Base-by-base conservation (phyloP, 1,284 basidiomycete species). In the Amanita bisporigera region DNA sequence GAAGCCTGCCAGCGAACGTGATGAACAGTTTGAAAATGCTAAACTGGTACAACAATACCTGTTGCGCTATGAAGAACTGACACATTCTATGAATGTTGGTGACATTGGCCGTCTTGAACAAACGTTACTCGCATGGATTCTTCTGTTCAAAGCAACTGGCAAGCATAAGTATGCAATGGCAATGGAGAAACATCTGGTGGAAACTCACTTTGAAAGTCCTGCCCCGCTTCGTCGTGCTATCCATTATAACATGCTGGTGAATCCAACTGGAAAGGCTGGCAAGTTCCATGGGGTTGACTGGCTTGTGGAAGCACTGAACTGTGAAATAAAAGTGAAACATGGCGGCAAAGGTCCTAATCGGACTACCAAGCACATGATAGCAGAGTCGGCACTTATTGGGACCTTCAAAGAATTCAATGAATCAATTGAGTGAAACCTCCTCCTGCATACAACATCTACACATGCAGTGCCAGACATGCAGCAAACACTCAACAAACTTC, bases 151-250 rank as follows among this genome's bases (percentile, higher is more conserved):
- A 33, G 31, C 31, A 6, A 70, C 68, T 43, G 75, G 74, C 17
- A 81, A 81, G 65, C 75, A 81, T 62, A 80, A 80, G 64, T 81
- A 81, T 69, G 76, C 75, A 0, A 62, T 63, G 4, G 66, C 75
- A 12, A 69, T 78, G 66, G 50, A 71, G 10, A 66, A 66, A 10
- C 70, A 65, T 43, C 17, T 67, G 1, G 41, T 29, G 1, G 36
- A 67, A 31, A 49, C 64, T 15, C 66, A 65, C 41, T 64, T 65
- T 59, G 33, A 59, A 36, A 6, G 40, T 29, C 57, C 57, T 21
- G 40, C 38, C 38, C n/a, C 33, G n/a, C 40, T 59, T 4, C 5
- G 17, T 38, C 40, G 57, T 29, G 64, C 61, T 5, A 64, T 70
- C 26, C 60, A 55, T 15, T 43, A 43, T 21, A 68, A 70, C 41